These are phyloP conservation scores for Vigna hirtella DNA, from an alignment of 306 rosid species.

Conservation along the genomic window DNA sequence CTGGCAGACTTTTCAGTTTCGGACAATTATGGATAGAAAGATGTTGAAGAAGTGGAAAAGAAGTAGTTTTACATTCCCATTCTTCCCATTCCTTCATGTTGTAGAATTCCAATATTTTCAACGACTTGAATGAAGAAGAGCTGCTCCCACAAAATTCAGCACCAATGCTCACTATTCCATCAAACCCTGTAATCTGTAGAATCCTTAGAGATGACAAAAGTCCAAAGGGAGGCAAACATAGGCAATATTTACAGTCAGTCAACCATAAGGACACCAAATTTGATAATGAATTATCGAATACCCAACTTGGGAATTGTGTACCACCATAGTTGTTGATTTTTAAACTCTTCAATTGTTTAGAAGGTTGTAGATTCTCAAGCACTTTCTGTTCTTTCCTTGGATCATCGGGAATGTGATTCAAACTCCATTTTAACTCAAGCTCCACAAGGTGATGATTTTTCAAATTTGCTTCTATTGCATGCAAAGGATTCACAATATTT, in stretches of 20 bases:
- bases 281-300: too few relatives aligned
- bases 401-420: not conserved
- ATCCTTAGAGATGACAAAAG: not conserved
- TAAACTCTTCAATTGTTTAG: too few relatives aligned
- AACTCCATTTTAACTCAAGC: not conserved
- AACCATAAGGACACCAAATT: too few relatives aligned
- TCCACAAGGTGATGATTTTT: not conserved
- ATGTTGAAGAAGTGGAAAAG: not conserved
- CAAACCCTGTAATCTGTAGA: not conserved
- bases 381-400: too few relatives aligned
- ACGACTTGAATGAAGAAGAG: not conserved
- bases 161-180: not conserved
- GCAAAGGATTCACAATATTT: not conserved
- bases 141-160: not conserved
- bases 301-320: too few relatives aligned
- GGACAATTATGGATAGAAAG: accelerated
- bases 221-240: not conserved
- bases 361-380: too few relatives aligned
- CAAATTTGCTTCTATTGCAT: not conserved
- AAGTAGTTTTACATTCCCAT: not conserved
- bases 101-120: not conserved
- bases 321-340: too few relatives aligned
- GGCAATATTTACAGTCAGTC: not conserved
- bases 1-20: not conserved
- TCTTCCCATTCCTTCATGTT: not conserved